These are phyloP conservation scores for Schizothecium vesticola DNA, from an alignment of 495 filamentous ascomycete species.

Conservation along the genomic window DNA sequence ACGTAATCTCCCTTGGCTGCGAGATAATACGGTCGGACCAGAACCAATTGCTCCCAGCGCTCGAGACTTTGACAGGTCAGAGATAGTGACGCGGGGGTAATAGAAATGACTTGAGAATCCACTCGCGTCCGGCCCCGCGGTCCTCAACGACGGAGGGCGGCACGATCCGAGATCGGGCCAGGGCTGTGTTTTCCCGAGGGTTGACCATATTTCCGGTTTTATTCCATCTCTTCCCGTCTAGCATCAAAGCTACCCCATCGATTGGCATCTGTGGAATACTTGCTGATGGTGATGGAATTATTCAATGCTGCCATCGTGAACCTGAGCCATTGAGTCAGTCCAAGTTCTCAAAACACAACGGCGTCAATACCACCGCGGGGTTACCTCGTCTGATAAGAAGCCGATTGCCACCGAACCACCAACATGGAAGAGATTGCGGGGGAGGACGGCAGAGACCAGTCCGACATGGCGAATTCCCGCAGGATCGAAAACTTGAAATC, in stretches of 20 bases:
- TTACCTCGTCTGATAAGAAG: conserved; percentile 1
- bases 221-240: not conserved
- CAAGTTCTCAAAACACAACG: not conserved
- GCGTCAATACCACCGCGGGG: conserved; percentile 2
- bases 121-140: not conserved
- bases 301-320: not conserved
- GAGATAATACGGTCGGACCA: not conserved
- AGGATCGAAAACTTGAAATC: conserved; percentile 13
- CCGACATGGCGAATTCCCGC: not conserved
- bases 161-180: conserved; percentile 18
- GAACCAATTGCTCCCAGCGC: conserved; percentile 8
- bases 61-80: not conserved
- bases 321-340: not conserved
- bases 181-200: not conserved
- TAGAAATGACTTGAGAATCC: conserved; percentile 4
- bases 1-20: not conserved
- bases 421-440: not conserved
- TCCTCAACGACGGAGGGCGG: conserved; percentile 15
- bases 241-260: not conserved
- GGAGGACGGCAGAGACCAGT: not conserved
- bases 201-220: no score
- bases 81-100: conserved; percentile 12
- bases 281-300: not conserved
- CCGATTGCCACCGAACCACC: conserved; percentile 1
- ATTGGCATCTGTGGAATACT: not conserved